Evolutionary conservation across 164 flowering plant genomes (phyloP), one percentile per base, ranked within the genome.

Genomic region (Vitis rupestris): DNA sequence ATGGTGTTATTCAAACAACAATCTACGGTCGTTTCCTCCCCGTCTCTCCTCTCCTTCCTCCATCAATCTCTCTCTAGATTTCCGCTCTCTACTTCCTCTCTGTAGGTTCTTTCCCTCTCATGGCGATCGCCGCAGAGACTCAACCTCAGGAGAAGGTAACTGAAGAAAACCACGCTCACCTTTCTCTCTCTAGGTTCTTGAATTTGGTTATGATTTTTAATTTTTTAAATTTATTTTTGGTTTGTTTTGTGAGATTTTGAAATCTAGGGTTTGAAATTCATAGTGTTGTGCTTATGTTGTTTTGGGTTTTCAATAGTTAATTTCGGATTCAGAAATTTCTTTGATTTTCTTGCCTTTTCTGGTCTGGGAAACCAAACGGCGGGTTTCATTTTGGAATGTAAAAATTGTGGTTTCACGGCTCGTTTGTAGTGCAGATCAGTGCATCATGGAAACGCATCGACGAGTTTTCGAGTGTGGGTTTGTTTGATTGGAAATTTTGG

Each of bases 91-190:
- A 3, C 50, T 23, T 10, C 37, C 65, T 66, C 61, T 58, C 59
- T 54, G 72, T 52, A 49, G 15, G 48, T 17, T 1, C 60, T 12
- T 51, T 29, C 31, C 64, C 60, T 49, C 65, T 47, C 67, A 88
- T 86, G 92, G 88, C 86, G 81, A 81, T 84, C 57, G 82, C 83
- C 47, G 66, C 90, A 37, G 96, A 87, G 65, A 71, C 68, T 58
- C 83, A 78, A 51, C 68, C 78, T 30, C 82, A 75, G 54, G 85
- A 82, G 67, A 87, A 87, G 90, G 96, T 88, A 70, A 77, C 48
- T 2, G 50, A 55, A 63, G 10, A 6, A 17, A 64, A 15, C 12
- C 52, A 65, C 1, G 3, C 55, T 12, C 17, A 17, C 13, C 8
- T 10, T 16, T 37, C 10, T 2, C 3, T 57, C 29, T 31, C 15